These are phyloP conservation scores for Groenewaldozyma tartarivorans DNA, from an alignment of 805 yeast species.

Conservation along the genomic window DNA sequence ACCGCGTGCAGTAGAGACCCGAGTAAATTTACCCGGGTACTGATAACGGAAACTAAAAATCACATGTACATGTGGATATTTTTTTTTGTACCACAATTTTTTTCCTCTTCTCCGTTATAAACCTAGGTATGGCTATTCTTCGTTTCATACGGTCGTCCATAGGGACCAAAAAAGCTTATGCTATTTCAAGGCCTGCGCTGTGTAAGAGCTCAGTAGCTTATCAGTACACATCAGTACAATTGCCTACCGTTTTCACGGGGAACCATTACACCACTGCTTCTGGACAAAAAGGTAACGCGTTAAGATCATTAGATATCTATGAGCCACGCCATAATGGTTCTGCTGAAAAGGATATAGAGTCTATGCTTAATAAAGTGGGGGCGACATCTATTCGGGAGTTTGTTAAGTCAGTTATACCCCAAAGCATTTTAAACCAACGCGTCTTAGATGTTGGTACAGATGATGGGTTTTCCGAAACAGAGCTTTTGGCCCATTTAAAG, in stretches of 20 bases:
- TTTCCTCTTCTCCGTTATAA: too few species aligned
- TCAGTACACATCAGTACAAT: too few species aligned
- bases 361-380: slow-evolving; percentile 61
- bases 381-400: slow-evolving; percentile 61
- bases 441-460: slow-evolving; percentile 57
- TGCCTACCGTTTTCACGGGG: neutral
- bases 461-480: slow-evolving; percentile 71
- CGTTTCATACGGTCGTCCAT: too few species aligned
- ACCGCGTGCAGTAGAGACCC: too few species aligned
- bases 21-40: too few species aligned
- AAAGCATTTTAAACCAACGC: slow-evolving; percentile 60
- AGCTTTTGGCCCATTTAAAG: slow-evolving; percentile 61
- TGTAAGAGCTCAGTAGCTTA: too few species aligned
- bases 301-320: slow-evolving; percentile 61
- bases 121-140: too few species aligned
- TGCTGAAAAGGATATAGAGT: slow-evolving; percentile 48
- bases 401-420: slow-evolving; percentile 65
- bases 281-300: slow-evolving; percentile 5
- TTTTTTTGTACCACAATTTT: too few species aligned
- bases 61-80: too few species aligned
- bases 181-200: too few species aligned
- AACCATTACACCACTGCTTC: neutral
- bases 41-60: too few species aligned
- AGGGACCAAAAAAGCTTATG: too few species aligned
- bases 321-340: slow-evolving; percentile 82